These are phyloP conservation scores for Tirmania nivea DNA, from an alignment of 495 filamentous ascomycete genomes.

Conservation along the genomic window DNA sequence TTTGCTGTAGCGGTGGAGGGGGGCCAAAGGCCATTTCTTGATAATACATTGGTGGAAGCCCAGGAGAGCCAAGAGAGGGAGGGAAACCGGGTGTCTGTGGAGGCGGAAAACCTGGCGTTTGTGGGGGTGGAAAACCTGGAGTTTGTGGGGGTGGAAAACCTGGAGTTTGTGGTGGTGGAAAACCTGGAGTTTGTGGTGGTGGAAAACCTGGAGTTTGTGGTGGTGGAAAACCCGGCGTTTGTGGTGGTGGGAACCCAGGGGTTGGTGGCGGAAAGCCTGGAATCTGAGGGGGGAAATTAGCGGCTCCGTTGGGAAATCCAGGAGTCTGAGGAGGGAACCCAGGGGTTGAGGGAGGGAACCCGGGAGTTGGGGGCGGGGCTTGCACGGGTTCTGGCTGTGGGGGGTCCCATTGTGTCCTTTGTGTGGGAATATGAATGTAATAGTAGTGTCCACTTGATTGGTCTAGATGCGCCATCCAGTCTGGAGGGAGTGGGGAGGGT, in stretches of 20 bases:
- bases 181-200: not conserved
- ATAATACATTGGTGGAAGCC: not conserved
- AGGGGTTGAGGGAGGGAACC: slow-evolving; percentile 1
- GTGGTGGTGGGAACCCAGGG: slow-evolving; percentile 19
- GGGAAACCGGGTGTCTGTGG: not conserved
- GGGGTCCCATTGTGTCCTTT: slow-evolving; percentile 96
- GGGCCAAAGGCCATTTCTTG: not conserved
- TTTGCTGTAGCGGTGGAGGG: slow-evolving; percentile 11
- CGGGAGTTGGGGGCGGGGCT: not conserved
- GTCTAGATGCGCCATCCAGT: slow-evolving; percentile 95
- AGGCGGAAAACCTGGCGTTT: slow-evolving; percentile 16
- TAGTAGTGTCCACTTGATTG: slow-evolving; percentile 93
- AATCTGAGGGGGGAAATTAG: not conserved
- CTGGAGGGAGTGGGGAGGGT: slow-evolving; percentile 82
- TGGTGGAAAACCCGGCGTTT: slow-evolving; percentile 6
- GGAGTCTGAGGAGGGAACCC: slow-evolving; percentile 33
- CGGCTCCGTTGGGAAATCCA: not conserved
- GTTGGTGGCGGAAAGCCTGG: slow-evolving; percentile 1
- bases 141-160: slow-evolving; percentile 28
- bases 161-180: slow-evolving; percentile 28
- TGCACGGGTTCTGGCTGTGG: slow-evolving; percentile 38
- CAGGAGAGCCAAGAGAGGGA: not conserved
- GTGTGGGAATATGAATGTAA: slow-evolving; percentile 90
- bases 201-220: slow-evolving; percentile 50
- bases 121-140: slow-evolving; percentile 40